Evolutionary conservation across 2,329 filamentous ascomycete genomes (phyloP), one percentile per base, ranked within the genome.

Genomic region (Pseudohalonectria lignicola): DNA sequence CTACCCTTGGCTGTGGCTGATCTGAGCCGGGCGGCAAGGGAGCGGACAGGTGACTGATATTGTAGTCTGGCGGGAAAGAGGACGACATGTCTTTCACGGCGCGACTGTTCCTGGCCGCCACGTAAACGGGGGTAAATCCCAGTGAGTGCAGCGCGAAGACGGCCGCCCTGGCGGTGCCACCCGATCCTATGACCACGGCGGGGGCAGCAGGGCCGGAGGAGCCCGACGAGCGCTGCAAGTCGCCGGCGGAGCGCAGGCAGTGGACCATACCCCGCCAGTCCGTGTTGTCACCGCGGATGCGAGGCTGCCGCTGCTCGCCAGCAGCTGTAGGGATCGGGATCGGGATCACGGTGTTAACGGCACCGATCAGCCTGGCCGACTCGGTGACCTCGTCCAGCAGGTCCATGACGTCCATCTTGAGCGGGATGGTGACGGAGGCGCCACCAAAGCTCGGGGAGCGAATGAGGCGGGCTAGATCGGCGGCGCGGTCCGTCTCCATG

Each of bases 241-340:
- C 66, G 7, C 85, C 85, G 2, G 76, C 79, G 31, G 75, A 74
- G 41, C 73, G 76, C 16, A 98, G 72, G 4, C 85, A 80, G 48
- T 82, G 76, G 3, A 83, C 77, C 78, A 98, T 98, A 44, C 92
- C 92, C 52, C 78, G 74, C 82, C 87, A 98, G 63, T 98, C 92
- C 11, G 92, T 98, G 60, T 98, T 98, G 55, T 88, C 84, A 31
- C 92, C 92, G 13, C 84, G 58, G 3, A 96, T 74, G 17, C 67
- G 35, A 60, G 60, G 39, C 66, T 59, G 10, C 31, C 17, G 31
- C 9, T 31, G 28, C 4, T 62, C 64, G 3, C 57, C 63, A 7
- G 48, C 52, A 7, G 61, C 54, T n/a, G n/a, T n/a, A n/a, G n/a
- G n/a, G 19, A 54, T 53, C 12, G 35, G 38, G 3, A 74, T 53